Conservation (phyloP, 352 stramenopile genomes). For the Pythium apleroticum region DNA sequence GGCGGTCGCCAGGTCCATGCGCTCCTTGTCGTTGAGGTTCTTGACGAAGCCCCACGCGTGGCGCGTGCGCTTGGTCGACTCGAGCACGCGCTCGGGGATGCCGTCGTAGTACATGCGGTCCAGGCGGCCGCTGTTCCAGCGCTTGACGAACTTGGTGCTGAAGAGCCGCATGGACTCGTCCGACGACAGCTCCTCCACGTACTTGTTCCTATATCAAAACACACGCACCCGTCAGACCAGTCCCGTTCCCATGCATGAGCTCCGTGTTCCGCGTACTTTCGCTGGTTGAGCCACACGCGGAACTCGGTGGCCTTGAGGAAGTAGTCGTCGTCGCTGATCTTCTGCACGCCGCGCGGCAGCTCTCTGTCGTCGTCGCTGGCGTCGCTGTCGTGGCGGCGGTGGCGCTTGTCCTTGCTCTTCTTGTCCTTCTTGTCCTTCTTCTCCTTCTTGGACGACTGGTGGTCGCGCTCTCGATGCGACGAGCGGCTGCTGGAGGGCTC, state of each 20-base stretch:
- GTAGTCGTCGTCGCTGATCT: conserved; percentile 63
- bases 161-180: conserved; percentile 56
- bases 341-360: conserved; percentile 27
- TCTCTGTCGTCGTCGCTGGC: conserved; percentile 7
- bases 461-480: conserved; percentile 11
- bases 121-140: conserved; percentile 65
- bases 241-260: background rate
- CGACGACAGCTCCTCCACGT: conserved; percentile 71
- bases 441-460: conserved; percentile 20
- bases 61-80: conserved; percentile 65
- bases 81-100: conserved; percentile 60
- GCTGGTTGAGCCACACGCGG: conserved; percentile 66
- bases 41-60: conserved; percentile 68
- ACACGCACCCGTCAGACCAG: background rate
- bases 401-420: conserved; percentile 31
- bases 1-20: conserved; percentile 52
- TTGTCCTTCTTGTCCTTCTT: conserved; percentile 29
- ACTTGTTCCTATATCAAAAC: conserved; percentile 41
- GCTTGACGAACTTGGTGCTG: conserved; percentile 48
- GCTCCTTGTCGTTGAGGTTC: conserved; percentile 60
- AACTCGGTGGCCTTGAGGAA: conserved; percentile 70
- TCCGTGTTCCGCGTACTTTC: conserved; percentile 33
- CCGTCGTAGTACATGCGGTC: conserved; percentile 64
- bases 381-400: conserved; percentile 5
- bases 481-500: conserved; percentile 3